These are phyloP conservation scores for Tillandsia leiboldiana DNA, from an alignment of 176 grass and related monocot species.

Conservation along the genomic window DNA sequence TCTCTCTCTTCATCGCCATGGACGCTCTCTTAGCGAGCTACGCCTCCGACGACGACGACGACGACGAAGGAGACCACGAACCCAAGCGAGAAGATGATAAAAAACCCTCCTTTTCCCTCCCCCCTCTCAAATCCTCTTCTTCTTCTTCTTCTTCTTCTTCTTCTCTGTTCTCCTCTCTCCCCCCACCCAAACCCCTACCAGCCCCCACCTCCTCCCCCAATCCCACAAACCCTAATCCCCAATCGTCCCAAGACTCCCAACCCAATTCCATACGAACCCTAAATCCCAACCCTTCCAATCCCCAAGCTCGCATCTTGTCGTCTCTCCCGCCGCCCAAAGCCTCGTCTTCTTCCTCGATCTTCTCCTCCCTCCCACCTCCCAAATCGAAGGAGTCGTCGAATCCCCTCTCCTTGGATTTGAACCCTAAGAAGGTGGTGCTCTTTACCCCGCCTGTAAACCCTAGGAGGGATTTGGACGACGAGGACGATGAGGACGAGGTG, in stretches of 20 bases:
- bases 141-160: constrained; percentile 34
- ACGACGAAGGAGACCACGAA: constrained; percentile 42
- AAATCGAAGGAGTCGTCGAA: constrained; percentile 6
- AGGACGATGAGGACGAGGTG: constrained; percentile 38
- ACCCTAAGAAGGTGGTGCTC: constrained; percentile 72
- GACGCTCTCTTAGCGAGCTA: constrained; percentile 90
- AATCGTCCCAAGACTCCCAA: neutral
- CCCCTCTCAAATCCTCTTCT: constrained; percentile 25
- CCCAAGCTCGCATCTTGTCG: constrained; percentile 30
- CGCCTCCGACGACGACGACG: constrained; percentile 49
- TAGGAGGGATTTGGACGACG: constrained; percentile 31
- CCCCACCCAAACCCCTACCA: constrained; percentile 21
- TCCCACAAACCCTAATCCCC: neutral
- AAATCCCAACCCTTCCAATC: neutral
- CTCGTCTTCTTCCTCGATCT: constrained; percentile 8
- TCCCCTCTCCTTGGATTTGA: constrained; percentile 17
- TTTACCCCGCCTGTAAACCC: constrained; percentile 60
- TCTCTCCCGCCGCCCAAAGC: constrained; percentile 43
- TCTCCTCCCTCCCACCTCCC: constrained; percentile 22
- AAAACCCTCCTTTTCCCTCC: constrained; percentile 21
- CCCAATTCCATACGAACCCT: neutral
- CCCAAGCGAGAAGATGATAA: constrained; percentile 5
- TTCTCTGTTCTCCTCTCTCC: constrained; percentile 45
- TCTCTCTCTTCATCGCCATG: constrained; percentile 28
- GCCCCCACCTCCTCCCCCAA: neutral